A percentile compares a stretch with the other conserved stretches of the same genome.
Conservation (phyloP, 768 basidiomycete species). For the Suillus placidus region DNA sequence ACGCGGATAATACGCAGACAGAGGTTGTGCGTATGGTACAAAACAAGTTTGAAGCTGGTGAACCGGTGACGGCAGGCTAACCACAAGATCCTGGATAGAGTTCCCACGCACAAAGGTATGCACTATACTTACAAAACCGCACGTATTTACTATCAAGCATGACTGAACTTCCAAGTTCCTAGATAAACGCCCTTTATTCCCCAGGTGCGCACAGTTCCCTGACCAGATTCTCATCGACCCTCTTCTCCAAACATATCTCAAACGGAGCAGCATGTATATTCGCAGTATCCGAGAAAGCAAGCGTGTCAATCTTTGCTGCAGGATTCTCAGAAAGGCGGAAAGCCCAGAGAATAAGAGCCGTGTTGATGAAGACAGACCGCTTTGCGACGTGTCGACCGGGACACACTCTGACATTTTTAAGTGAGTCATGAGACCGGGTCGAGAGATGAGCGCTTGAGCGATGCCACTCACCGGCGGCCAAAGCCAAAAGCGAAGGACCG, state of each 20-base stretch:
- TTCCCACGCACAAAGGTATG: not conserved
- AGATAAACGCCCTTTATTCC: not conserved
- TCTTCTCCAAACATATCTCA: conserved; percentile 52
- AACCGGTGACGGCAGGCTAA: not conserved
- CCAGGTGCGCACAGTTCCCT: not conserved
- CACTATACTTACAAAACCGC: no score
- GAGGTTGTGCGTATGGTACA: conserved; percentile 14
- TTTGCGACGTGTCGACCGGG: conserved; percentile 52
- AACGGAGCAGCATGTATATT: conserved; percentile 63
- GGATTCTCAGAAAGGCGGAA: conserved; percentile 56
- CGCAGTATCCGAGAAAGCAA: conserved; percentile 61
- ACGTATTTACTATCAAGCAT: no score
- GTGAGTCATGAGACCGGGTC: not conserved
- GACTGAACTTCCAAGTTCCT: not conserved
- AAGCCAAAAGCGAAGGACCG: conserved; percentile 39
- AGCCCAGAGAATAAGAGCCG: conserved; percentile 63
- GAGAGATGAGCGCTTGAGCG: not conserved
- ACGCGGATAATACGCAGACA: conserved; percentile 10
- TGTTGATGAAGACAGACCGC: conserved; percentile 60
- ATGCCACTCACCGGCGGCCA: conserved; percentile 32
- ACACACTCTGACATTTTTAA: conserved; percentile 44
- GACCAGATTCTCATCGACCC: conserved; percentile 24
- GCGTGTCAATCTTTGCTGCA: conserved; percentile 54
- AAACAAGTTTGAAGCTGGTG: not conserved
- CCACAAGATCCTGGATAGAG: not conserved